phyloP scores from a whole-genome alignment of 331 rosid genomes.

The Cydonia oblonga region DNA sequence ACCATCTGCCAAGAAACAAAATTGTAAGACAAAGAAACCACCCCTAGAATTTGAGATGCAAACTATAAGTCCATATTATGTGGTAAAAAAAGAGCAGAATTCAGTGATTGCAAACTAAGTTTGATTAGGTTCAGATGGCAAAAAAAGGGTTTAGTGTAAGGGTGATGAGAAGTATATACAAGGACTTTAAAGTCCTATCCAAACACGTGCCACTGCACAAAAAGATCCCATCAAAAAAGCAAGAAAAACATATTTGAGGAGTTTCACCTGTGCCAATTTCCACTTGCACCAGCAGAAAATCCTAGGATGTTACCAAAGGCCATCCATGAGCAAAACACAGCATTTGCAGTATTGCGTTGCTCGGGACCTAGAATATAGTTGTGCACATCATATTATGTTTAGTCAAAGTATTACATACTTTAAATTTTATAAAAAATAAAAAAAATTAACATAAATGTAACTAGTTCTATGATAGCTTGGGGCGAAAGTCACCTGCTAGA shows the following conservation, averaged over 20 bases:
- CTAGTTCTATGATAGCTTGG: slow-evolving; percentile 6
- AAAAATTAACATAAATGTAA: background rate
- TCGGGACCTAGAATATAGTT: slow-evolving; percentile 56
- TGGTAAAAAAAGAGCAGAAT: background rate
- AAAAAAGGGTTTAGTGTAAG: background rate
- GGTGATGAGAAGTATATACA: background rate
- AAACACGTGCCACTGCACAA: slow-evolving; percentile 1
- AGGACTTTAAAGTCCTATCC: background rate
- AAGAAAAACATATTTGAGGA: background rate
- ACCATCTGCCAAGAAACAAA: slow-evolving; percentile 60
- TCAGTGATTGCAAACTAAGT: background rate
- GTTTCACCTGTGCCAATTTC: slow-evolving; percentile 83
- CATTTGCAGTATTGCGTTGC: slow-evolving; percentile 86
- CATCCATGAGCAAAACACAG: slow-evolving; percentile 99
- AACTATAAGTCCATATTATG: background rate
- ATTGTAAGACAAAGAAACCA: slow-evolving; percentile 13
- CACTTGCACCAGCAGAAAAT: slow-evolving; percentile 94
- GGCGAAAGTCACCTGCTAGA: slow-evolving; percentile 55
- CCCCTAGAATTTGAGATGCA: background rate
- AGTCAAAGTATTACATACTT: background rate
- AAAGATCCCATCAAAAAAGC: slow-evolving; percentile 4
- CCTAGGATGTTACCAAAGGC: slow-evolving; percentile 97
- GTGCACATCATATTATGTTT: background rate
- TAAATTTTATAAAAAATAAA: background rate
- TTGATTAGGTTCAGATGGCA: background rate